These are phyloP conservation scores for Ricinus communis DNA, from an alignment of 345 rosid genomes.

Conservation along the genomic window DNA sequence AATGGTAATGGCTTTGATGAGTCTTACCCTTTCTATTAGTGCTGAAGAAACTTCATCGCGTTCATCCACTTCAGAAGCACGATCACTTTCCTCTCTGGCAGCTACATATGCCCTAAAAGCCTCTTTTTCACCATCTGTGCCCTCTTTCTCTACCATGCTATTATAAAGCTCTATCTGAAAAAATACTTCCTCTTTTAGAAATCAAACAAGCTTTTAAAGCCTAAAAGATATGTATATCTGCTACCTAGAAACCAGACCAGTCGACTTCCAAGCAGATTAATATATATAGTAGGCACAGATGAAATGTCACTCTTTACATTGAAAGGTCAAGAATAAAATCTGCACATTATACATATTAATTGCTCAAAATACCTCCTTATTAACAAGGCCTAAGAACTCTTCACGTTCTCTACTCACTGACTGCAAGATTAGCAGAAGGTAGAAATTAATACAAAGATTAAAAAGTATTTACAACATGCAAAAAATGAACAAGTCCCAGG, in stretches of 20 bases:
- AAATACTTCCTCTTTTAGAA: constrained; percentile 9
- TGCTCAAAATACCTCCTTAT: constrained; percentile 68
- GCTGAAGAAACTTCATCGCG: constrained; percentile 72
- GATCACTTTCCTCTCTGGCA: constrained; percentile 69
- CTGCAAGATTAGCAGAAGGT: constrained; percentile 42
- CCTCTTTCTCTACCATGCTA: constrained; percentile 74
- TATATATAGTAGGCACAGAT: neutral
- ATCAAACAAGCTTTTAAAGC: neutral
- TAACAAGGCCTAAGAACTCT: constrained; percentile 77
- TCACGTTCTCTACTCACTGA: constrained; percentile 89
- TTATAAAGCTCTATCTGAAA: constrained; percentile 84
- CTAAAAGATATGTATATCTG: neutral
- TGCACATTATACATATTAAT: neutral
- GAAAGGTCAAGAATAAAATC: neutral
- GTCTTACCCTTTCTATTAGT: constrained; percentile 64
- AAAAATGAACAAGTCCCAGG: neutral
- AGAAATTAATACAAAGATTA: constrained; percentile 11
- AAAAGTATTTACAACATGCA: neutral
- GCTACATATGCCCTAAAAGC: constrained; percentile 80
- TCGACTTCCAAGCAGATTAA: constrained; percentile 7
- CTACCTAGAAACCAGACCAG: neutral
- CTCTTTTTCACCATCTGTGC: constrained; percentile 61
- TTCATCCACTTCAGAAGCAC: constrained; percentile 46
- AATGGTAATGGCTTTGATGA: neutral
- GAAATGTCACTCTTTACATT: neutral